A percentile compares a stretch with the other conserved stretches of the same genome.
Conservation (phyloP, 768 basidiomycete species). For the Naganishia onofrii region DNA sequence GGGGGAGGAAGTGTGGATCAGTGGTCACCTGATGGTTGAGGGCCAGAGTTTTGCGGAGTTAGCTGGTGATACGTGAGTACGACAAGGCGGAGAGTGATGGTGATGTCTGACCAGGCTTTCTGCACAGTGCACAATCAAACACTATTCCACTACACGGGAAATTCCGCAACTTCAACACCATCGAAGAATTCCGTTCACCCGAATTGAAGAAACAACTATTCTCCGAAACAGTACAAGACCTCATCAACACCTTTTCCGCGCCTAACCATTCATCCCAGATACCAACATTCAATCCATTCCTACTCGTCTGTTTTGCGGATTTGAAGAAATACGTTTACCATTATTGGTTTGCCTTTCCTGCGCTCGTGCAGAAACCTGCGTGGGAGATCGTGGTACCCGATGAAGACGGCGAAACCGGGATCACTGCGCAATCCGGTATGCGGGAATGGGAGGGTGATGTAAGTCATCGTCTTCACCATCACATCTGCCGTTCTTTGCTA, state of each 20-base stretch:
- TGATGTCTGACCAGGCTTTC: background rate
- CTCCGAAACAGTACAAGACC: slow-evolving; percentile 63
- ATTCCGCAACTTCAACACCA: slow-evolving; percentile 93
- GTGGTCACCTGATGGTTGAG: slow-evolving; percentile 50
- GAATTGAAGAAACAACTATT: slow-evolving; percentile 86
- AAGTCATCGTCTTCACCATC: background rate
- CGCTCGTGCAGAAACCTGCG: slow-evolving; percentile 79
- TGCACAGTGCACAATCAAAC: slow-evolving; percentile 14
- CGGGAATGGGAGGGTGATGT: slow-evolving; percentile 18
- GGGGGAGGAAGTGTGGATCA: slow-evolving; percentile 66
- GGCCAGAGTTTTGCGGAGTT: slow-evolving; percentile 41
- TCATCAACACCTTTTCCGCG: slow-evolving; percentile 22
- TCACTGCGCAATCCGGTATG: slow-evolving; percentile 1
- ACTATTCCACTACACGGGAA: slow-evolving; percentile 58
- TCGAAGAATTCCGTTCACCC: slow-evolving; percentile 82
- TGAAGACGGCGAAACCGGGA: background rate
- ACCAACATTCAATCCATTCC: slow-evolving; percentile 65
- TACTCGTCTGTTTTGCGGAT: slow-evolving; percentile 91
- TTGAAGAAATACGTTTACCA: slow-evolving; percentile 97
- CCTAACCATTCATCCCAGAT: slow-evolving; percentile 45
- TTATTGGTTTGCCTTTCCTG: slow-evolving; percentile 98
- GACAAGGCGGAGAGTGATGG: background rate
- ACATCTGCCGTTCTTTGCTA: background rate
- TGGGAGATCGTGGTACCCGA: slow-evolving; percentile 66
- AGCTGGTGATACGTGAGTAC: slow-evolving; percentile 38